Base-by-base conservation (phyloP, 139 green algal genomes). In the Micractinium sp. region DNA sequence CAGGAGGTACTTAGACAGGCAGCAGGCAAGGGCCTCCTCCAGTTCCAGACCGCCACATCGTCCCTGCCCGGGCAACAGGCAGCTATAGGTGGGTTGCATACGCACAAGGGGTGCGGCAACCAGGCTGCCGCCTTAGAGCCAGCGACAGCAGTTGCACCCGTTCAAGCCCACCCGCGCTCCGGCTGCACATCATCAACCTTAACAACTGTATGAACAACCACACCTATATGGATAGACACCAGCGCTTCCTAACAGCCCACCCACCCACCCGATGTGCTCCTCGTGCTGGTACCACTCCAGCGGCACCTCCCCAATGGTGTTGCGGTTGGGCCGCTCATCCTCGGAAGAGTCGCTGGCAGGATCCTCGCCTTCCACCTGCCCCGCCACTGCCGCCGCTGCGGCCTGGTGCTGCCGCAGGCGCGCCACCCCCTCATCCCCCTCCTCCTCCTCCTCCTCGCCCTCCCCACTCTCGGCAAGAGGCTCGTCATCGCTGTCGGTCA, bases 251-350 rank as follows among this genome's bases (percentile, higher is more conserved):
- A n/a, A n/a, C n/a, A n/a, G n/a, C n/a, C n/a, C n/a, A 9, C 47
- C 47, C 47, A 56, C 47, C 47, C 47, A 56, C 23, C 97, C 97
- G n/a, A 99, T 97, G 89, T 99, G 98, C 80, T 97, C 95, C 93
- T 99, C 98, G 31, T 98, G 92, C 63, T 97, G 95, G 91, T 99
- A 99, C 98, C 98, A 99, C 75, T 94, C 88, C 80, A 99, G 89
- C 0, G 98, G 98, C 41, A 99, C 96, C 0, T 95, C 90, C 1
- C 97, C 97, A 22, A 99, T 93, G 71, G 97, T 99, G 91, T 98
- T 98, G 36, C 95, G 90, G 61, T 93, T 93, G 29, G 94, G 94
- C 22, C 95, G 92, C 89, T 99, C 97, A 74, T 99, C 97, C 87
- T 99, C 98, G 2, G 96, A 98, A 0, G 96, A 99, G 80, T 99